A percentile compares a stretch with the other conserved stretches of the same genome.
Evolutionary conservation across 306 rosid species (phyloP).

Genomic region (Nissolia schottii): DNA sequence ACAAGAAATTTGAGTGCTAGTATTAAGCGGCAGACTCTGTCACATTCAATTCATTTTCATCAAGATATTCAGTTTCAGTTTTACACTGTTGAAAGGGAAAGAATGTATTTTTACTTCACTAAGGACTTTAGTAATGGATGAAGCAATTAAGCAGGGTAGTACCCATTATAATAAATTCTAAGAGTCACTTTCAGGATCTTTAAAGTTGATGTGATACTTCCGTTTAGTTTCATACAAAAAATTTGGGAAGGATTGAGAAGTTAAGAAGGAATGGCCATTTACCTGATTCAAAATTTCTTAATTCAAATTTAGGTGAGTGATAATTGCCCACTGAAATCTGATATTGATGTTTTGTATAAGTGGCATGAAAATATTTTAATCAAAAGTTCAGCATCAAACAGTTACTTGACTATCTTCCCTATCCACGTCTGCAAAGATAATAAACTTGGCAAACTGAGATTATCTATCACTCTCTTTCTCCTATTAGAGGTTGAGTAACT

Average conservation of each 20-base stretch:
- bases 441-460: neutral
- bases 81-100: constrained; percentile 5
- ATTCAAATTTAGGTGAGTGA: constrained; percentile 11
- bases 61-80: neutral
- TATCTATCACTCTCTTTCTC: neutral
- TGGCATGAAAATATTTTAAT: neutral
- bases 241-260: neutral
- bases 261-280: constrained; percentile 17
- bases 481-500: neutral
- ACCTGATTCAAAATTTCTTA: constrained; percentile 14
- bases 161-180: neutral
- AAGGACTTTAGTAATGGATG: neutral
- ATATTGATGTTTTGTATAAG: neutral
- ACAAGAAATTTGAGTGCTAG: neutral
- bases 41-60: neutral
- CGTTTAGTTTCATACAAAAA: constrained; percentile 2
- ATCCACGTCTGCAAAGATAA: neutral
- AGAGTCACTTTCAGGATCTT: neutral
- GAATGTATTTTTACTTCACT: neutral
- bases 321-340: constrained; percentile 1
- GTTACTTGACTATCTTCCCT: neutral
- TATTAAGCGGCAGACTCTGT: neutral
- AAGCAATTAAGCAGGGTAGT: neutral
- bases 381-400: constrained; percentile 4
- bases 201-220: neutral